Base-by-base conservation (phyloP, 1,284 basidiomycete species). In the Ceratobasidium theobromae region DNA sequence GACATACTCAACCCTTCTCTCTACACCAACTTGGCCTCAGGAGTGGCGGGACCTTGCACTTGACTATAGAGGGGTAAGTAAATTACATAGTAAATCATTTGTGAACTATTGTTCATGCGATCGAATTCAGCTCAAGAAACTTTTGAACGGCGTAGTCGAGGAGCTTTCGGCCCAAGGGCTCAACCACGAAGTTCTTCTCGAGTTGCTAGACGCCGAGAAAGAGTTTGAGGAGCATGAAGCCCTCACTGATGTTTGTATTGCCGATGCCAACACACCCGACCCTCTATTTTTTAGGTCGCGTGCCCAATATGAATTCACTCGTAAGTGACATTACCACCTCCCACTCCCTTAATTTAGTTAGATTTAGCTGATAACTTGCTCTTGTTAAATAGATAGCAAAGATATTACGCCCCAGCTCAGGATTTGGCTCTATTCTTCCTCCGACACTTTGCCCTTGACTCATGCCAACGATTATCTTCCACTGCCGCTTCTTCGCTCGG, bases 131-230 rank as follows among this genome's bases (percentile, higher is more conserved):
- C 86, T 98, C 70, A 98, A 98, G 78, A 95, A 93, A 73, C 81
- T 97, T 57, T 94, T 98, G 74, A 93, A 94, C 72, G 84, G 88
- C 74, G 86, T 95, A 51, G 92, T 91, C 0, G 78, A 80, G 16
- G 95, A 98, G 76, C 86, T 98, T 30, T 82, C 86, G 6, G 81
- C 84, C 5, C 80, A 95, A 57, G 95, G 94, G 6, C 79, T 96
- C 3, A 84, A 83, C 51, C 88, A 81, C 0, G 78, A 80, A 4
- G 79, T 86, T 0, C 77, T 86, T n/a, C 76, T 81, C 54, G 77
- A 78, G 54, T 75, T 84, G 6, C 75, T 83, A 18, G 78, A 80
- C 48, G 60, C 66, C 58, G 49, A 67, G 38, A 32, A 45, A 32
- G 69, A 71, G 62, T 71, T 58, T 5, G 69, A 72, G n/a, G 60